Conservation (phyloP, 805 yeast species). For the Wickerhamiella azyma region DNA sequence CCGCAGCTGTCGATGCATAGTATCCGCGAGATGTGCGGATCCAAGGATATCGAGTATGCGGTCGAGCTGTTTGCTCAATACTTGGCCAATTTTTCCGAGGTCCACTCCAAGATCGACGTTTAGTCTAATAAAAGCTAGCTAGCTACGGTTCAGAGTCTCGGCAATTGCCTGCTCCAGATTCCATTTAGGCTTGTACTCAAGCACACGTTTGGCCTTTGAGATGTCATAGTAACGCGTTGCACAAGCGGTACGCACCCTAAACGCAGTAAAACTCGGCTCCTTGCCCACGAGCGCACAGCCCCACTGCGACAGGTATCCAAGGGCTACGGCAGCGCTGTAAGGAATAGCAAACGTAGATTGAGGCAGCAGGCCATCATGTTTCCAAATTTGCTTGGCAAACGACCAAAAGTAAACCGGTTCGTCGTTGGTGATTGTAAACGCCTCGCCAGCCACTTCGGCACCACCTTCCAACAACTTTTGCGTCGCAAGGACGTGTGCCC, state of each 20-base stretch:
- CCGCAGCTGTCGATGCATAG: conserved; percentile 92
- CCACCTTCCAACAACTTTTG: conserved; percentile 40
- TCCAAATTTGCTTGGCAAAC: conserved; percentile 92
- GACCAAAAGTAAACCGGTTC: conserved; percentile 96
- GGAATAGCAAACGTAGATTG: conserved; percentile 51
- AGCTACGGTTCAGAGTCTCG: conserved; percentile 3
- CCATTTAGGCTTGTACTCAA: conserved; percentile 76
- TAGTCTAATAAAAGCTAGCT: background rate
- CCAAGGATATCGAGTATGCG: conserved; percentile 53
- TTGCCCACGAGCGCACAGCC: conserved; percentile 58
- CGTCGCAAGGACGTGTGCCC: conserved; percentile 89
- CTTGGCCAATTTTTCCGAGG: conserved; percentile 26
- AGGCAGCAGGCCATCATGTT: conserved; percentile 81
- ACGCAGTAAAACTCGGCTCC: conserved; percentile 91
- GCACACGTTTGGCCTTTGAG: conserved; percentile 60
- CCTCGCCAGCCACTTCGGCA: conserved; percentile 58
- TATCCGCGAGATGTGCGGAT: conserved; percentile 81
- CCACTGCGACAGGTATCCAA: conserved; percentile 71
- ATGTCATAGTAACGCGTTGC: conserved; percentile 91
- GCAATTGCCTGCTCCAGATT: conserved; percentile 50
- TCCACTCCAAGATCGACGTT: conserved; percentile 9
- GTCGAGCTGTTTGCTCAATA: conserved; percentile 48
- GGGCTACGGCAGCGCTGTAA: conserved; percentile 61
- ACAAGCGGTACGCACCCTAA: conserved; percentile 83
- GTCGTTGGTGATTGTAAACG: conserved; percentile 85